A percentile compares a stretch with the other conserved stretches of the same genome.
Evolutionary conservation across 2,329 filamentous ascomycete species (phyloP).

Genomic region (Tolypocladium paradoxum): DNA sequence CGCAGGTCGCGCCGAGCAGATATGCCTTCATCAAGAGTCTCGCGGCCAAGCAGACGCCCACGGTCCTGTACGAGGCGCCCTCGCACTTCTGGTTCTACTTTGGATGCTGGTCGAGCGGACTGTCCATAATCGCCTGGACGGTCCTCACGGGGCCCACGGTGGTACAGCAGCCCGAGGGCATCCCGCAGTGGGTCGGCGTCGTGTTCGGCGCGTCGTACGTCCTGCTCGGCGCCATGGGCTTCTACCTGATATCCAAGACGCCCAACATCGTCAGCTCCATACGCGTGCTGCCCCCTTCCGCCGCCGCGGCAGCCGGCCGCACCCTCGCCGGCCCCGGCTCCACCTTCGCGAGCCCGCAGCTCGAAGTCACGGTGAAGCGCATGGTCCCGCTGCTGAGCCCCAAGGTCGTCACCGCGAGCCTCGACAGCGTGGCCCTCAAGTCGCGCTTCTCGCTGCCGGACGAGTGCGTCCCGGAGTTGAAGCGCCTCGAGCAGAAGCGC

Average conservation of each 20-base stretch:
- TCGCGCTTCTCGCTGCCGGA: slow-evolving; percentile 27
- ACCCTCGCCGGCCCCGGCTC: slow-evolving; percentile 2
- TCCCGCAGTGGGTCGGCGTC: slow-evolving; percentile 45
- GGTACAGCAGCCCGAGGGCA: slow-evolving; percentile 31
- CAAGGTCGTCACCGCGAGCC: slow-evolving; percentile 27
- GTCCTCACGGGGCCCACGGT: slow-evolving; percentile 21
- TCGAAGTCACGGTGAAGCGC: slow-evolving; percentile 43
- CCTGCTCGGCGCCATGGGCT: slow-evolving; percentile 48
- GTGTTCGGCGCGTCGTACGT: slow-evolving; percentile 48
- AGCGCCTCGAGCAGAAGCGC: slow-evolving; percentile 17
- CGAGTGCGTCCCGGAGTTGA: slow-evolving; percentile 24
- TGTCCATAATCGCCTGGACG: slow-evolving; percentile 27
- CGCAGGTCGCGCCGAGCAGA: slow-evolving; percentile 13
- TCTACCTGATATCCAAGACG: slow-evolving; percentile 47
- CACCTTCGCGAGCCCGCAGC: slow-evolving; percentile 21
- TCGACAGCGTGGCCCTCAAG: slow-evolving; percentile 23
- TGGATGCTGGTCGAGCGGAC: slow-evolving; percentile 45
- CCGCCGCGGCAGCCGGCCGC: slow-evolving; percentile 6
- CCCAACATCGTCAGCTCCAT: slow-evolving; percentile 46
- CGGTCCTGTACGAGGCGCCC: slow-evolving; percentile 53
- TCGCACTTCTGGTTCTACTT: slow-evolving; percentile 53
- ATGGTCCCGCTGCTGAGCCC: slow-evolving; percentile 36
- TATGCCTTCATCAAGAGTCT: slow-evolving; percentile 44
- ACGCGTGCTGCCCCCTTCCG: slow-evolving; percentile 39
- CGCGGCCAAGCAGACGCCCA: slow-evolving; percentile 41